Evolutionary conservation across 805 yeast species (phyloP).

Genomic region (Blastobotrys parvus): DNA sequence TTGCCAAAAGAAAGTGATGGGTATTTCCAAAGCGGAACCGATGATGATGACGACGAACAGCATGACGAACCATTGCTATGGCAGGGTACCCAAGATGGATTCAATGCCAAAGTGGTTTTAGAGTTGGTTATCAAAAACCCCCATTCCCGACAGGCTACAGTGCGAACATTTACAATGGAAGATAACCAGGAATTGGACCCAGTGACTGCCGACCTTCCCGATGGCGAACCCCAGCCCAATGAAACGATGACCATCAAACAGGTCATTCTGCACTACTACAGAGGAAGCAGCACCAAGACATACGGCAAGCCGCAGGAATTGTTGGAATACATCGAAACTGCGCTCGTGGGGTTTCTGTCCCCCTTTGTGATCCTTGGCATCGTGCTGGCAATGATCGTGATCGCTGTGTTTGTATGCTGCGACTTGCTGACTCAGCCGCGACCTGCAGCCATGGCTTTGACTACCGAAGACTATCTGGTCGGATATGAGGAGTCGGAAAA

Average conservation of each 20-base stretch:
- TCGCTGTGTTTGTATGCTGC: slow-evolving; percentile 10
- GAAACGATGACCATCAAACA: slow-evolving; percentile 8
- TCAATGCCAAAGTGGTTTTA: neutral
- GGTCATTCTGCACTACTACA: slow-evolving; percentile 24
- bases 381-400: slow-evolving; percentile 9
- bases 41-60: slow-evolving; percentile 13
- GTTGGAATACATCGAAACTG: slow-evolving; percentile 11
- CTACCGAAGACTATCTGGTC: neutral
- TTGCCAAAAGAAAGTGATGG: slow-evolving; percentile 12
- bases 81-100: slow-evolving; percentile 2
- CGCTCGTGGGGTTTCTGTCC: slow-evolving; percentile 16
- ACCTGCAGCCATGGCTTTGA: too few relatives aligned
- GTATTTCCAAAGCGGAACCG: neutral
- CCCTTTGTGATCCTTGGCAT: slow-evolving; percentile 18
- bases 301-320: slow-evolving; percentile 13
- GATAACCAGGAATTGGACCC: neutral
- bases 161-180: neutral
- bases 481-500: neutral
- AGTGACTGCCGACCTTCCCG: neutral
- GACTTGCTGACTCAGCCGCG: too few relatives aligned
- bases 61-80: slow-evolving; percentile 12
- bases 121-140: neutral
- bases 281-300: slow-evolving; percentile 4
- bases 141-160: neutral
- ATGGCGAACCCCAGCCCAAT: neutral